Percentiles rank a stretch among this genome's conserved stretches.
phyloP scores from a whole-genome alignment of 441 rosid species.

The Aleurites moluccanus region DNA sequence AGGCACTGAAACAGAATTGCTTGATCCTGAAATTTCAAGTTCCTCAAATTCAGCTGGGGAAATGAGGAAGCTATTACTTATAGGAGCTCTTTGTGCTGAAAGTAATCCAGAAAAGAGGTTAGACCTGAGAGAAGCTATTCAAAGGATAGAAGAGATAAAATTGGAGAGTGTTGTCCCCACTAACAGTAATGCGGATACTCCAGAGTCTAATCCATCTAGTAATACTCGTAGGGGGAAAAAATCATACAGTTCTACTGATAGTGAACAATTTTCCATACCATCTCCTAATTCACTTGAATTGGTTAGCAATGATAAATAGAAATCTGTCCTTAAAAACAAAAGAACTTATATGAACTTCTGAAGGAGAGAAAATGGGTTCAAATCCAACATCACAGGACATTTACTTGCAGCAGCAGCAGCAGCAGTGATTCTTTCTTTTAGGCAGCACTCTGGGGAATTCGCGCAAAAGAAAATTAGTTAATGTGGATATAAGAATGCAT shows the following conservation, averaged over 20 bases:
- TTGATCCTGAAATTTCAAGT: conserved; percentile 61
- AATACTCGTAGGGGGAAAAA: neutral
- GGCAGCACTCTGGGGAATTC: neutral
- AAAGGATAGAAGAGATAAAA: conserved; percentile 38
- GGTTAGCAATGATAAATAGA: neutral
- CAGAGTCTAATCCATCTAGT: conserved; percentile 7
- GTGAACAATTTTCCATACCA: neutral
- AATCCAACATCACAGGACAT: neutral
- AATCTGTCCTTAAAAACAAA: neutral
- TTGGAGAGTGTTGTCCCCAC: conserved; percentile 26
- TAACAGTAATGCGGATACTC: conserved; percentile 31
- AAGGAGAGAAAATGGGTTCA: neutral
- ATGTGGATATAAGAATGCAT: neutral
- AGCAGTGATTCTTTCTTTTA: neutral
- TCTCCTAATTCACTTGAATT: neutral
- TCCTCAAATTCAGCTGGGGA: conserved; percentile 25
- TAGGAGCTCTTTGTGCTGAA: conserved; percentile 57
- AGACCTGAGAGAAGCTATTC: conserved; percentile 48
- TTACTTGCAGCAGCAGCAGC: neutral
- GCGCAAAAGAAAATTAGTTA: neutral
- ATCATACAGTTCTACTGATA: neutral
- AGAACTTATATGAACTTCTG: neutral
- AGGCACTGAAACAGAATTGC: conserved; percentile 45
- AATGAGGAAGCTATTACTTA: conserved; percentile 48
- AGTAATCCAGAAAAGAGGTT: conserved; percentile 43